Conservation (phyloP, 164 flowering plant genomes). For the Vitis labrusca region DNA sequence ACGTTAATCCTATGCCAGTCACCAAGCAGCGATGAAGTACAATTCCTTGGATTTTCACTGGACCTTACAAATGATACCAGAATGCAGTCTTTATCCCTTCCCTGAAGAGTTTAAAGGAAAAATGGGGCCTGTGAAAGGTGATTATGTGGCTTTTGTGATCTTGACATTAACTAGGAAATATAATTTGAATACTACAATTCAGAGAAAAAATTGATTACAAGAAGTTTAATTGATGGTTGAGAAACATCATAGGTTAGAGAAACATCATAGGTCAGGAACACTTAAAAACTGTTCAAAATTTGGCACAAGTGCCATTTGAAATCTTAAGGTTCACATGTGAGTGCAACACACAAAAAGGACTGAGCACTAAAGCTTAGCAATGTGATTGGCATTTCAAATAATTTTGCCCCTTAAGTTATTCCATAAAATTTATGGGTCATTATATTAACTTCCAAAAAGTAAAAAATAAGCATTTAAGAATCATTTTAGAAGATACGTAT, state of each 20-base stretch:
- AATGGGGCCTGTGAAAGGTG: neutral
- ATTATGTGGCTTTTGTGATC: neutral
- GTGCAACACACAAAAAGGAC: neutral
- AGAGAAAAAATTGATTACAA: neutral
- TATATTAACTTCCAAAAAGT: neutral
- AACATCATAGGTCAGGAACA: neutral
- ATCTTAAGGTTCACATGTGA: neutral
- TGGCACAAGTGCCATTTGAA: neutral
- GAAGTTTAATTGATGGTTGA: too few species aligned
- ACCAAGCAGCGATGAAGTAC: conserved; percentile 78
- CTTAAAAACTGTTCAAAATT: neutral
- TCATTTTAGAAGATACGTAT: neutral
- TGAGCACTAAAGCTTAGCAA: neutral
- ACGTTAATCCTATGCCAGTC: conserved; percentile 99
- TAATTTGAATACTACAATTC: neutral
- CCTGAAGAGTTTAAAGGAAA: conserved; percentile 40
- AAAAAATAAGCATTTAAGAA: neutral
- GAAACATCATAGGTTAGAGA: too few species aligned
- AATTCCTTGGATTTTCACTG: conserved; percentile 50
- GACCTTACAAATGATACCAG: conserved; percentile 89
- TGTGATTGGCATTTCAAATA: neutral
- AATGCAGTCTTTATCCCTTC: conserved; percentile 97
- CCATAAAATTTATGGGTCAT: neutral
- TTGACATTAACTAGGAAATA: neutral
- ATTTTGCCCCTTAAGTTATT: neutral